A percentile compares a stretch with the other conserved stretches of the same genome.
Evolutionary conservation across 345 rosid species (phyloP).

Genomic region (Boechera retrofracta): DNA sequence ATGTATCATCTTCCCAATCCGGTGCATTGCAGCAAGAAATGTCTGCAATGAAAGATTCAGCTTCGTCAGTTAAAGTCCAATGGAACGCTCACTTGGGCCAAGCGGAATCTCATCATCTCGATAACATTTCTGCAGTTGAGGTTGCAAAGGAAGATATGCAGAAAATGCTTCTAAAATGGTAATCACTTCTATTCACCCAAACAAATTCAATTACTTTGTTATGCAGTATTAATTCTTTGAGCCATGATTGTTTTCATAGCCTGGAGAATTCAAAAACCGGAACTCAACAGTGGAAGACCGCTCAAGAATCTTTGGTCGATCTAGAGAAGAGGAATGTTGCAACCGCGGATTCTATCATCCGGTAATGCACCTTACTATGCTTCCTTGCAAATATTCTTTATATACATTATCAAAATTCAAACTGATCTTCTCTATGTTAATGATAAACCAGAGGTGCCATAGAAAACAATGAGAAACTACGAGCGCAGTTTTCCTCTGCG

Average conservation of each 20-base stretch:
- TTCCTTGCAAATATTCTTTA: background rate
- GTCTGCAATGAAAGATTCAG: conserved; percentile 85
- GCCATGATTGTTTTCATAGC: conserved; percentile 38
- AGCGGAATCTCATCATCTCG: conserved; percentile 72
- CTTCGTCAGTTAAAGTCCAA: conserved; percentile 66
- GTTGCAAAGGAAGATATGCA: conserved; percentile 75
- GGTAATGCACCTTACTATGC: conserved; percentile 53
- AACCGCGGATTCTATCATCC: conserved; percentile 75
- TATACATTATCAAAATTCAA: background rate
- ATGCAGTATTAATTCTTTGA: background rate
- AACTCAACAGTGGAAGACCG: conserved; percentile 77
- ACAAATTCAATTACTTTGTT: background rate
- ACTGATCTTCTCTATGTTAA: background rate
- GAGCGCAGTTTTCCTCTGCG: conserved; percentile 66
- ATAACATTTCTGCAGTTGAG: conserved; percentile 74
- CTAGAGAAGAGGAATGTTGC: conserved; percentile 74
- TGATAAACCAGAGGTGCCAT: conserved; percentile 64
- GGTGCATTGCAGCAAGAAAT: conserved; percentile 74
- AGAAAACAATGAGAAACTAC: conserved; percentile 66
- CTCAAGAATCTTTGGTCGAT: conserved; percentile 78
- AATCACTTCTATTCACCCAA: conserved; percentile 23
- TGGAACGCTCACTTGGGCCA: conserved; percentile 80
- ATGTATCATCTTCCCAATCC: conserved; percentile 77
- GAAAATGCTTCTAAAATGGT: conserved; percentile 78
- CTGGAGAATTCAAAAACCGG: conserved; percentile 66